phyloP scores from a whole-genome alignment of 225 moss, liverwort and hornwort genomes.

The Marchantia polymorpha region DNA sequence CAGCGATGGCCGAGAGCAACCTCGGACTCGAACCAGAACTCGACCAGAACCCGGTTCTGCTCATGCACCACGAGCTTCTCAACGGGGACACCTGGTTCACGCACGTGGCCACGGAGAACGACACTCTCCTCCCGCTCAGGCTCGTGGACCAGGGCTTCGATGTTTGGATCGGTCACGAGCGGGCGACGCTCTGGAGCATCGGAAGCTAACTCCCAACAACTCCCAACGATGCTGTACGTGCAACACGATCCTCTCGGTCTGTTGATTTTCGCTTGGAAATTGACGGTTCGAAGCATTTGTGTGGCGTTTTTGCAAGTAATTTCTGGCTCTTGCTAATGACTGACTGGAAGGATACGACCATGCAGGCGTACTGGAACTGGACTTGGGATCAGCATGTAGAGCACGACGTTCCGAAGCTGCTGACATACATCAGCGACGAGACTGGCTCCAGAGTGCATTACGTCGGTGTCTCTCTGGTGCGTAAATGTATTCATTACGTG shows the following conservation, averaged over 20 bases:
- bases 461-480: slow-evolving; percentile 69
- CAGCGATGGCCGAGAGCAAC: no score
- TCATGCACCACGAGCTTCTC: slow-evolving; percentile 37
- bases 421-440: slow-evolving; percentile 35
- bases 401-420: slow-evolving; percentile 50
- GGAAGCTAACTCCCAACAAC: neutral
- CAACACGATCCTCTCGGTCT: no score
- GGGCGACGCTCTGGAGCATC: slow-evolving; percentile 42
- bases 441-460: slow-evolving; percentile 47
- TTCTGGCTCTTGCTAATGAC: no score
- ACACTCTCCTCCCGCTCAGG: slow-evolving; percentile 23
- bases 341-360: no score
- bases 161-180: slow-evolving; percentile 45
- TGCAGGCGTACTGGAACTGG: slow-evolving; percentile 73
- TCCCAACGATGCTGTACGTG: slow-evolving; percentile 7
- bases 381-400: slow-evolving; percentile 70
- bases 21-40: no score
- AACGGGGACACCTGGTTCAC: slow-evolving; percentile 46
- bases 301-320: no score
- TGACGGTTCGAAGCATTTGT: no score
- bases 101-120: no score
- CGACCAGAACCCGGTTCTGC: slow-evolving; percentile 10
- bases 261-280: no score
- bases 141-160: slow-evolving; percentile 35
- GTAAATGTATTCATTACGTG: no score